Evolutionary conservation across 805 yeast genomes (phyloP), one percentile per base, ranked within the genome.

Genomic region (Monosporozyma solicola): DNA sequence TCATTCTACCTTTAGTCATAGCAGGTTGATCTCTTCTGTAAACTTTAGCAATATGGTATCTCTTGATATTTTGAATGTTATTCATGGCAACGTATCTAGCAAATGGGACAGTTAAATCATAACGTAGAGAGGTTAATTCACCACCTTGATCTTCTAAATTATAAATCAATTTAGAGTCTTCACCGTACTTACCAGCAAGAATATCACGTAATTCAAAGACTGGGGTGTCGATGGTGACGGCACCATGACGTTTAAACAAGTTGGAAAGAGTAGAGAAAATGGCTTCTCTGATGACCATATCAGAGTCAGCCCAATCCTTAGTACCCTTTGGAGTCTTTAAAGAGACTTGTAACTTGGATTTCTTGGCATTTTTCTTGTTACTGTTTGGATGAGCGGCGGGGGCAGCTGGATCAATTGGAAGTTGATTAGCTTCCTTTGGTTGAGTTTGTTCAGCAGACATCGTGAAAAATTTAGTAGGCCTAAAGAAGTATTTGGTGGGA

Each of bases 21-120:
- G 99, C 99, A 5, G 99, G 99, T 73, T 94, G 99, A 69, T 94
- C 99, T 73, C 99, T 86, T 75, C 99, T 84, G 74, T 94, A 94
- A 52, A 94, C 99, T 71, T 94, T 94, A 61, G 99, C 99, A 59
- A 94, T 88, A 73, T 94, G 99, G 69, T 83, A 94, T 67, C 99
- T 80, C 74, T 94, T 94, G 72, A 94, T 92, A 65, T 76, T 80
- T 61, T 88, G 84, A 56, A 94, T 80, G 63, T 87, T 89, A 74
- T 94, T 94, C 88, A 89, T 87, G 20, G 99, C 99, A 52, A 92
- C 95, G 65, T 80, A 94, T 67, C 99, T 81, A 13, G 99, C 99
- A 74, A 94, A 94, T 53, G 99, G 99, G 44, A 94, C 99, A 0
- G 99, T 94, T 69, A 94, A 78, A 70, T 94, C 99, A 68, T 94